Evolutionary conservation across 306 rosid species (phyloP).

Genomic region (Fagus sylvatica): DNA sequence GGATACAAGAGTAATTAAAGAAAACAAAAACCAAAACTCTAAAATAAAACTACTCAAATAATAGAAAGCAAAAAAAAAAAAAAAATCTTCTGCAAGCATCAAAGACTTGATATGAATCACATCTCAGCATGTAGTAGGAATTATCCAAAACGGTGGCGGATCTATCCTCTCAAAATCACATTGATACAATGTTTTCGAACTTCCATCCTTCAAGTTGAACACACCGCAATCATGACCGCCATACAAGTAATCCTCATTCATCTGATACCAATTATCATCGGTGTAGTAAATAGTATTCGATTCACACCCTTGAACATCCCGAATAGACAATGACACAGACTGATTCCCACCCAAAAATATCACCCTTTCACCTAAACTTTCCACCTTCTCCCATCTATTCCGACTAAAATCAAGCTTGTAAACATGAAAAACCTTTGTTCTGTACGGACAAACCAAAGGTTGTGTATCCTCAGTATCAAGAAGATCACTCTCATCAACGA

Average conservation of each 20-base stretch:
- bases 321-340: not conserved
- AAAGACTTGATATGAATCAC: not conserved
- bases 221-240: conserved; percentile 18
- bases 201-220: not conserved
- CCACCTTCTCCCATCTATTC: conserved; percentile 13
- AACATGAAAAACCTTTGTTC: conserved; percentile 10
- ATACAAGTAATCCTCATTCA: not conserved
- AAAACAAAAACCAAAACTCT: too few species aligned
- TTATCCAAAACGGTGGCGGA: conserved; percentile 8
- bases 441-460: not conserved
- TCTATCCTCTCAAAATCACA: not conserved
- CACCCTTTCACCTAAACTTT: not conserved
- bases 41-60: too few species aligned
- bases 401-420: not conserved
- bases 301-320: not conserved
- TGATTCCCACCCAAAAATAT: conserved; percentile 17
- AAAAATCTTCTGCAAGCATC: not conserved
- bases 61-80: not conserved
- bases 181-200: not conserved
- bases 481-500: too few species aligned
- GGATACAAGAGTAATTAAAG: too few species aligned
- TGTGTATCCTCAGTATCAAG: not conserved
- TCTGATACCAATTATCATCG: not conserved
- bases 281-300: conserved; percentile 17
- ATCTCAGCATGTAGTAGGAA: not conserved